Percentiles rank a stretch among this genome's conserved stretches.
These are phyloP conservation scores for Spizellomyces punctatus DNA, from an alignment of 192 early-diverging fungal genomes.

Conservation along the genomic window DNA sequence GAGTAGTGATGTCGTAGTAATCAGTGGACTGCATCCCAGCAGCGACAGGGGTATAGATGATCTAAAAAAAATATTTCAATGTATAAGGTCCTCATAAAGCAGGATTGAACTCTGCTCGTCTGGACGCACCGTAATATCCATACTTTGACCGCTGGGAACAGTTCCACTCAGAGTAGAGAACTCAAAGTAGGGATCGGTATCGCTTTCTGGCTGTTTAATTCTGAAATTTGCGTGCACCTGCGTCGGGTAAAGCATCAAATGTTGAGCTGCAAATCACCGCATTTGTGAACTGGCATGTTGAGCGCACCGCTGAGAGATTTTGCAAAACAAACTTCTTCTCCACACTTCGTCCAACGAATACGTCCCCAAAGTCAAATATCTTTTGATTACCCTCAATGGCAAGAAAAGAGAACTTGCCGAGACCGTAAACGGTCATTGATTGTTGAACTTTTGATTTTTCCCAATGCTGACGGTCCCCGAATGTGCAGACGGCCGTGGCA, in stretches of 20 bases:
- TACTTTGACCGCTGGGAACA: slow-evolving; percentile 27
- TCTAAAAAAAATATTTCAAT: slow-evolving; percentile 22
- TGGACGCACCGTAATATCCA: slow-evolving; percentile 42
- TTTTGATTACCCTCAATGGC: slow-evolving; percentile 32
- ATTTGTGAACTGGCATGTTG: slow-evolving; percentile 1
- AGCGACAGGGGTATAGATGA: slow-evolving; percentile 51
- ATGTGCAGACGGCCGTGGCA: slow-evolving; percentile 50
- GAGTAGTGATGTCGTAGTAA: slow-evolving; percentile 59
- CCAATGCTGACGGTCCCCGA: slow-evolving; percentile 51
- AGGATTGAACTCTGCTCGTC: not conserved
- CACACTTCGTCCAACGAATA: slow-evolving; percentile 49
- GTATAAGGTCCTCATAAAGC: not conserved
- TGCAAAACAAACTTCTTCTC: slow-evolving; percentile 47
- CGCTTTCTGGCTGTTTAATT: slow-evolving; percentile 43
- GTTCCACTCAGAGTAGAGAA: slow-evolving; percentile 45
- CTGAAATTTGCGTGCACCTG: slow-evolving; percentile 58
- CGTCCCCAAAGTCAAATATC: slow-evolving; percentile 57
- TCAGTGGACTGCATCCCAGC: slow-evolving; percentile 53
- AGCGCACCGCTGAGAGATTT: slow-evolving; percentile 48
- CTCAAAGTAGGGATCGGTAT: slow-evolving; percentile 51
- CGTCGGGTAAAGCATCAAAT: not conserved
- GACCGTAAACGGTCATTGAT: slow-evolving; percentile 46
- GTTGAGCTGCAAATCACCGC: not conserved
- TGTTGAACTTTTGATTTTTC: slow-evolving; percentile 39
- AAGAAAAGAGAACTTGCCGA: slow-evolving; percentile 61